A percentile compares a stretch with the other conserved stretches of the same genome.
Conservation (phyloP, 108 stramenopile genomes). For the Nitzschia palea region DNA sequence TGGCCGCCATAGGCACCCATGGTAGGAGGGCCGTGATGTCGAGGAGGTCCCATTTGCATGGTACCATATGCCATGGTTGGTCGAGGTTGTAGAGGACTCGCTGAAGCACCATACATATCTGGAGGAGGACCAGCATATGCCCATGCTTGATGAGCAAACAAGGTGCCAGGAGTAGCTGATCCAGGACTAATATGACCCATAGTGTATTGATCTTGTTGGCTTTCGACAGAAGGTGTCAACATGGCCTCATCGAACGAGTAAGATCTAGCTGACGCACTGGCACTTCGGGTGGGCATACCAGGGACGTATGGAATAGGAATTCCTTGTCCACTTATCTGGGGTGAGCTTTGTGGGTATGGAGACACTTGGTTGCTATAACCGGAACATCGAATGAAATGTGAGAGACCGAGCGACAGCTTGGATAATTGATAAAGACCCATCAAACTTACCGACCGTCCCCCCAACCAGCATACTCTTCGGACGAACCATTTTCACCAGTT, state of each 20-base stretch:
- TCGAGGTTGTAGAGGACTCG: slow-evolving; percentile 37
- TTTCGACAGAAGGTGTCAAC: slow-evolving; percentile 35
- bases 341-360: slow-evolving; percentile 25
- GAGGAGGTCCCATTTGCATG: slow-evolving; percentile 6
- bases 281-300: slow-evolving; percentile 28
- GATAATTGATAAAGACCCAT: too few relatives aligned
- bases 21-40: slow-evolving; percentile 17
- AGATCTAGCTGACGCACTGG: slow-evolving; percentile 28
- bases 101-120: slow-evolving; percentile 37
- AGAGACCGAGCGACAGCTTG: background rate
- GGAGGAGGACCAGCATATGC: slow-evolving; percentile 44
- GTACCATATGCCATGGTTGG: slow-evolving; percentile 21
- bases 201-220: slow-evolving; percentile 13
- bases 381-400: too few relatives aligned
- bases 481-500: background rate
- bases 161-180: slow-evolving; percentile 13
- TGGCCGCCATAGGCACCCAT: slow-evolving; percentile 24
- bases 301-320: slow-evolving; percentile 38
- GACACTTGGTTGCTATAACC: background rate
- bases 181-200: slow-evolving; percentile 18
- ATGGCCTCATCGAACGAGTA: slow-evolving; percentile 54
- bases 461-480: slow-evolving; percentile 28
- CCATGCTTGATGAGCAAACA: slow-evolving; percentile 52
- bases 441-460: slow-evolving; percentile 32
- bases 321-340: slow-evolving; percentile 24